A percentile compares a stretch with the other conserved stretches of the same genome.
Evolutionary conservation across 1,284 basidiomycete genomes (phyloP).

Genomic region (Cryptococcus wingfieldii): DNA sequence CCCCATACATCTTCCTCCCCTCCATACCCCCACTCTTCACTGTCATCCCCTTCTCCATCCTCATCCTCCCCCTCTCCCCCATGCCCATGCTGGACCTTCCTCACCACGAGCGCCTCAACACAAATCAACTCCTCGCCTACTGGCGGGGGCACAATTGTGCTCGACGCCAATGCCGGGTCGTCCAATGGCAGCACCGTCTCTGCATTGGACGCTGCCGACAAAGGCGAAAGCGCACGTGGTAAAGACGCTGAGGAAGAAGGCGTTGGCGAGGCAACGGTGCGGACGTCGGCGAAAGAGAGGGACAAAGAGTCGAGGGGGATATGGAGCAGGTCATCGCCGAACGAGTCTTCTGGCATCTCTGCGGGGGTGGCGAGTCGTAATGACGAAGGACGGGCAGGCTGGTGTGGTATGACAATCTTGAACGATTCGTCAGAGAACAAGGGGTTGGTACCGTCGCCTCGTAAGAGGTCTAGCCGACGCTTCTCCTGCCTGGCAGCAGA

Average conservation of each 20-base stretch:
- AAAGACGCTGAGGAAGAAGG: neutral
- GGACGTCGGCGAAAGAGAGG: slow-evolving; percentile 44
- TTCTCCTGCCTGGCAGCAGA: slow-evolving; percentile 28
- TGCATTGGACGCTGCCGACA: neutral
- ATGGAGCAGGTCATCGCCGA: slow-evolving; percentile 28
- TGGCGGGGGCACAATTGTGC: neutral
- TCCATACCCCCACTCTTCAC: slow-evolving; percentile 27
- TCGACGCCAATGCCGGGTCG: slow-evolving; percentile 1
- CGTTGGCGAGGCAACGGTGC: slow-evolving; percentile 12
- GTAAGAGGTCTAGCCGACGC: slow-evolving; percentile 38
- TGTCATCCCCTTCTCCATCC: slow-evolving; percentile 11
- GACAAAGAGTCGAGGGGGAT: slow-evolving; percentile 44
- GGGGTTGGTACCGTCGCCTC: slow-evolving; percentile 41
- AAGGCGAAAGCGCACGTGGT: neutral
- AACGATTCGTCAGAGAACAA: neutral
- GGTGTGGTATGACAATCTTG: slow-evolving; percentile 13
- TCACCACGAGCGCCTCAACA: slow-evolving; percentile 47
- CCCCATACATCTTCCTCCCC: slow-evolving; percentile 28
- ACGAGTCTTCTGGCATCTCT: slow-evolving; percentile 20
- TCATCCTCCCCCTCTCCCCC: slow-evolving; percentile 18
- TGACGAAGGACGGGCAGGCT: slow-evolving; percentile 24
- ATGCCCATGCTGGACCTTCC: slow-evolving; percentile 36
- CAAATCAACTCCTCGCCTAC: slow-evolving; percentile 39
- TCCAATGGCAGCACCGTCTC: neutral
- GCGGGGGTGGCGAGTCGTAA: slow-evolving; percentile 30